phyloP scores from a whole-genome alignment of 495 filamentous ascomycete species.

The Aspergillus biplanus region DNA sequence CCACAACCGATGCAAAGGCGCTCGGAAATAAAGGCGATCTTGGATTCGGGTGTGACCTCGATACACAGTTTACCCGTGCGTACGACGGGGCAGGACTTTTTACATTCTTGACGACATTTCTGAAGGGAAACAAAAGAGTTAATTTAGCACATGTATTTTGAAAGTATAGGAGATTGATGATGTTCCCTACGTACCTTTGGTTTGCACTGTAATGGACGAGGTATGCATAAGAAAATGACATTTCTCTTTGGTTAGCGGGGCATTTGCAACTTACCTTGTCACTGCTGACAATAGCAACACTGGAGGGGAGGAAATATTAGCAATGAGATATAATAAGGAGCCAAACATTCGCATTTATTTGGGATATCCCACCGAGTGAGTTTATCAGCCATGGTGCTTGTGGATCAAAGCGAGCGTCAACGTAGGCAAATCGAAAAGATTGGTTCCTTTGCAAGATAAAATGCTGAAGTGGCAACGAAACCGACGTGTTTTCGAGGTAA shows the following conservation, averaged over 20 bases:
- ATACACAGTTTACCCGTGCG: conserved; percentile 97
- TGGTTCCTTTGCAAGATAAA: not conserved
- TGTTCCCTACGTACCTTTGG: conserved; percentile 71
- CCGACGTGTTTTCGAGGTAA: conserved; percentile 11
- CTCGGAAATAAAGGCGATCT: conserved; percentile 98
- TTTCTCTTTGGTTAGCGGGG: conserved; percentile 33
- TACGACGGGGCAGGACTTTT: conserved; percentile 98
- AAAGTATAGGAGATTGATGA: not conserved
- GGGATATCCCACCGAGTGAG: conserved; percentile 69
- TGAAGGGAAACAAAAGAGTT: conserved; percentile 29
- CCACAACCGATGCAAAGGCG: conserved; percentile 94
- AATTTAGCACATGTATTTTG: not conserved
- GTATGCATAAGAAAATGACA: conserved; percentile 22
- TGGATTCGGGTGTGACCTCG: conserved; percentile 86
- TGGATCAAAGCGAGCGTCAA: conserved; percentile 8
- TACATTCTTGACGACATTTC: conserved; percentile 99
- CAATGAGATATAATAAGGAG: not conserved
- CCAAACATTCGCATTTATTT: not conserved
- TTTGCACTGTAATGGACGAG: conserved; percentile 70
- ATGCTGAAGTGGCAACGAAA: conserved; percentile 8
- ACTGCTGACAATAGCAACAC: conserved; percentile 95
- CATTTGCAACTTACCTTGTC: conserved; percentile 76
- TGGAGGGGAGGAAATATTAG: conserved; percentile 39
- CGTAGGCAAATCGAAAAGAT: not conserved
- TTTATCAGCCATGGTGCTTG: conserved; percentile 75